Conservation (phyloP, 225 moss, liverwort and hornwort genomes). For the Sphagnum contortum region DNA sequence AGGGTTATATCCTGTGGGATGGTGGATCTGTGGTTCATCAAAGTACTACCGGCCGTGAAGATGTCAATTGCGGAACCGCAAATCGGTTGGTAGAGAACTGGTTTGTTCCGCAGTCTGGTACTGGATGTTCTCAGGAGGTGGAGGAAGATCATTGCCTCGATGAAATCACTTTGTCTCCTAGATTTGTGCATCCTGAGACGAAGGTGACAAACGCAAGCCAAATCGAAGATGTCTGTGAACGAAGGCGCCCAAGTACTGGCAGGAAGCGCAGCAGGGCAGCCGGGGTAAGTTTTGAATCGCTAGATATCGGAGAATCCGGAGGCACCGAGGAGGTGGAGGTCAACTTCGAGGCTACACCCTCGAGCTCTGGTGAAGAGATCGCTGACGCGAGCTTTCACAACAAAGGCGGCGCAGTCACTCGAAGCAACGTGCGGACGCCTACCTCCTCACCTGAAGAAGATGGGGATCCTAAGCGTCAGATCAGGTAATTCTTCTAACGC, state of each 20-base stretch:
- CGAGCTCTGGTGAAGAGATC: conserved; percentile 33
- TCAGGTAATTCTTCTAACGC: conserved; percentile 10
- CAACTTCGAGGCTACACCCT: not conserved
- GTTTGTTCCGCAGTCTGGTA: not conserved
- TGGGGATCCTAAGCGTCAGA: conserved; percentile 22
- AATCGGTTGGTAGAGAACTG: not conserved
- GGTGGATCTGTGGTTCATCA: not conserved
- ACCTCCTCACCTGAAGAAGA: conserved; percentile 2
- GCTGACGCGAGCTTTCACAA: conserved; percentile 17
- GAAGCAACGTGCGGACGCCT: not conserved
- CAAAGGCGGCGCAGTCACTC: conserved; percentile 16
- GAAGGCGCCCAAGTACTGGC: too few relatives aligned
- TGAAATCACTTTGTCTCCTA: too few relatives aligned
- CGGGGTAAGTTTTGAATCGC: not conserved
- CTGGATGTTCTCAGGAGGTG: not conserved
- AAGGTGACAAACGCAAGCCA: not conserved
- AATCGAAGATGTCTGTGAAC: not conserved
- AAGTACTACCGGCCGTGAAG: not conserved
- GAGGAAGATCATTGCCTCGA: not conserved
- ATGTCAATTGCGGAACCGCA: not conserved
- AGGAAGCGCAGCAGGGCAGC: conserved; percentile 2
- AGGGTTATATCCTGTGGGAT: not conserved
- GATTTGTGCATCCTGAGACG: not conserved
- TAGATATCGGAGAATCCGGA: not conserved
- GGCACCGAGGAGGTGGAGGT: not conserved